Evolutionary conservation across 1,284 basidiomycete species (phyloP), one percentile per base, ranked within the genome.

Genomic region (Moniliella sp.): DNA sequence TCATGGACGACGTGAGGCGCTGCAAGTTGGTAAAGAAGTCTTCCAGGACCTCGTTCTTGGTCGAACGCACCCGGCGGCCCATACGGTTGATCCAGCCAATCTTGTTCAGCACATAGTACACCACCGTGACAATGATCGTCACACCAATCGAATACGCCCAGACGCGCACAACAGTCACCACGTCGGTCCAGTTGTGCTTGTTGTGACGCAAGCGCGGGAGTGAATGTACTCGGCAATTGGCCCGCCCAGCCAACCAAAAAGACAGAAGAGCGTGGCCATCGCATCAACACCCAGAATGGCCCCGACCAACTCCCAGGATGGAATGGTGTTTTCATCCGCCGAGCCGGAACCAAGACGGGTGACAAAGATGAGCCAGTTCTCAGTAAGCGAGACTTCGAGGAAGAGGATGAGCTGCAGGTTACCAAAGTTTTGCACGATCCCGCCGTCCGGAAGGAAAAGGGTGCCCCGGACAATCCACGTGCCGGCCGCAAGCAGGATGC

Each of bases 391-490:
- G 12, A 70, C 69, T 42, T 70, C 67, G 34, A 69, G 61, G 62
- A 69, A 70, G 32, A 69, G 48, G 31, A 69, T 64, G 46, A 68
- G 67, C 48, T 69, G 67, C 4, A 65, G 56, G 41, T 53, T 59
- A 44, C 67, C 69, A 39, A 62, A 69, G 53, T 69, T 69, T 51
- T 67, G 64, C 34, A 70, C 64, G 41, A 70, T 63, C 46, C 69
- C 69, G 14, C 67, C 67, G 29, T 31, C 29, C 1, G 31, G 10
- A 28, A 67, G 43, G 55, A 68, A 69, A 34, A 70, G 46, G 1
- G 69, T 70, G 14, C 62, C 68, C 27, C 69, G 63, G 33, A 67
- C 39, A 44, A 69, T 64, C 69, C 69, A 70, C 5, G 69, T 70
- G 30, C 63, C 68, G 31, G 56, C 66, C 21, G 66, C 66, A 18